Evolutionary conservation across 352 stramenopile genomes (phyloP).

Genomic region (Globisporangium alternatum): DNA sequence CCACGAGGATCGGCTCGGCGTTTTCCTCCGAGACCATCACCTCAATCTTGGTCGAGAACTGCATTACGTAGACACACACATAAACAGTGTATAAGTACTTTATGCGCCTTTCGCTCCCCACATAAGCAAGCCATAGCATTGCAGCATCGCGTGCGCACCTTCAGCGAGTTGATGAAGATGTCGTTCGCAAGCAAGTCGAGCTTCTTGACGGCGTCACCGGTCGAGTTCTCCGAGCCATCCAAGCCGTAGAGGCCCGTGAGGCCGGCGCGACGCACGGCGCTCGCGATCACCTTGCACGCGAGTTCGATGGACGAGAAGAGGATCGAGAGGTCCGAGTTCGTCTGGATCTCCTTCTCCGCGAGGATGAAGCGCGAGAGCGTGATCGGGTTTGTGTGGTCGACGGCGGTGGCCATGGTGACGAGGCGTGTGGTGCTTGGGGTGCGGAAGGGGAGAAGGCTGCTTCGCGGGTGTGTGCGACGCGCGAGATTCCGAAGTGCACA

Average conservation of each 20-base stretch:
- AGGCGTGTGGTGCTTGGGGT: slow-evolving; percentile 11
- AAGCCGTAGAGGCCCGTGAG: slow-evolving; percentile 91
- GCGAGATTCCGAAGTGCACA: slow-evolving; percentile 24
- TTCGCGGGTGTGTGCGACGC: slow-evolving; percentile 17
- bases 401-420: slow-evolving; percentile 35
- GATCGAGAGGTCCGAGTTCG: slow-evolving; percentile 92
- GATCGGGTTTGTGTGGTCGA: slow-evolving; percentile 84
- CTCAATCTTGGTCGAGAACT: slow-evolving; percentile 95
- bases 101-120: background rate
- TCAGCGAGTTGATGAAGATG: slow-evolving; percentile 97
- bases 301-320: slow-evolving; percentile 96
- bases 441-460: slow-evolving; percentile 5
- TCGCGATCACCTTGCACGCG: slow-evolving; percentile 97
- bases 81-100: background rate
- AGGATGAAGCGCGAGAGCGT: slow-evolving; percentile 95
- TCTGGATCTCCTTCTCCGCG: slow-evolving; percentile 89
- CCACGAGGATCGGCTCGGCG: slow-evolving; percentile 96
- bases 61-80: background rate
- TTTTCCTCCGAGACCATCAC: slow-evolving; percentile 99
- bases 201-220: slow-evolving; percentile 98
- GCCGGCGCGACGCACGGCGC: slow-evolving; percentile 94
- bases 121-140: background rate
- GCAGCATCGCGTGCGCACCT: slow-evolving; percentile 20
- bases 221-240: slow-evolving; percentile 96
- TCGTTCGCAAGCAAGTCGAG: slow-evolving; percentile 99